phyloP scores from a whole-genome alignment of 768 basidiomycete species.

The Rubroboletus satanas region DNA sequence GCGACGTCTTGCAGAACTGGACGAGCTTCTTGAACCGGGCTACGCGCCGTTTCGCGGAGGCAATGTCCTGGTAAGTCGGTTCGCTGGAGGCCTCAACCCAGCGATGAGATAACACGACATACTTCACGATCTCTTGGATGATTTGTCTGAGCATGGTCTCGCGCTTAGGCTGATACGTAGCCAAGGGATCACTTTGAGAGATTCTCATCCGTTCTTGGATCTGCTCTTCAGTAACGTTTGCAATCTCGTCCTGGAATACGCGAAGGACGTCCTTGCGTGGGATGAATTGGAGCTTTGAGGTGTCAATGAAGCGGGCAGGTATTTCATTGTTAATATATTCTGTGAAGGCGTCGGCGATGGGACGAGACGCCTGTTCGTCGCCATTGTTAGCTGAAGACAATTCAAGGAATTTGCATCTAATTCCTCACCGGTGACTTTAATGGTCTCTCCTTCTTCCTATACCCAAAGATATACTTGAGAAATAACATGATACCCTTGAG shows the following conservation, averaged over 20 bases:
- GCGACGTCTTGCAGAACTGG: slow-evolving; percentile 7
- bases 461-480: not conserved
- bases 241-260: slow-evolving; percentile 5
- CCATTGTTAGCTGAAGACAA: not conserved
- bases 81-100: slow-evolving; percentile 5
- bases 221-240: slow-evolving; percentile 2
- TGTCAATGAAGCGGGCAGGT: slow-evolving; percentile 8
- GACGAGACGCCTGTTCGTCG: not conserved
- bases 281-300: slow-evolving; percentile 4
- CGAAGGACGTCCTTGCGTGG: slow-evolving; percentile 1
- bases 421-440: not conserved
- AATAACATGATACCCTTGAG: not conserved
- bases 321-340: slow-evolving; percentile 17
- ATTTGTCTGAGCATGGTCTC: slow-evolving; percentile 1
- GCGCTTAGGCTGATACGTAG: slow-evolving; percentile 1
- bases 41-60: not conserved
- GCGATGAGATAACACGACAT: slow-evolving; percentile 15
- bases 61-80: slow-evolving; percentile 10
- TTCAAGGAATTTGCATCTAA: too few species aligned
- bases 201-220: not conserved
- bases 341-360: slow-evolving; percentile 2
- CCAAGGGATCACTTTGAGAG: not conserved
- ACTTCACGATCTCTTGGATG: slow-evolving; percentile 11
- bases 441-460: not conserved
- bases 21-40: not conserved